Conservation (phyloP, 2,329 filamentous ascomycete genomes). For the Xylaria sp. region DNA sequence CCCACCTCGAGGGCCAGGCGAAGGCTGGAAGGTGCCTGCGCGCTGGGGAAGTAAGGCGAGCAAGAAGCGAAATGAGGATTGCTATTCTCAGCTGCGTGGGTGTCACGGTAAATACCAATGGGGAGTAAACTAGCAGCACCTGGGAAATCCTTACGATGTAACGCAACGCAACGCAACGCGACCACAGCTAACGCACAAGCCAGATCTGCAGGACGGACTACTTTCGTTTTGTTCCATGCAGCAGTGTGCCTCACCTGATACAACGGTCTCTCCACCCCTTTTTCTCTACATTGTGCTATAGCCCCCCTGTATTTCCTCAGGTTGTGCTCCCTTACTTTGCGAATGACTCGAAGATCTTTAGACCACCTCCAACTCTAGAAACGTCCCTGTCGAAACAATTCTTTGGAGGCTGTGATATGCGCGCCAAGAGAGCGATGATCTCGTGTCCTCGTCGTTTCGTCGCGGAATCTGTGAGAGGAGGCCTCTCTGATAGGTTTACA, state of each 20-base stretch:
- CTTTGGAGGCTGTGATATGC: conserved; percentile 26
- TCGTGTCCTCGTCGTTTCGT: conserved; percentile 12
- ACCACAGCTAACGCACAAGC: conserved; percentile 17
- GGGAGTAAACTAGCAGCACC: conserved; percentile 10
- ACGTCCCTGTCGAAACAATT: conserved; percentile 5
- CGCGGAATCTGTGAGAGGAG: conserved; percentile 25
- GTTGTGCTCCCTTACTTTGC: conserved; percentile 1
- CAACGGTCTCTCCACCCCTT: conserved; percentile 9
- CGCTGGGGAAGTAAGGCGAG: conserved; percentile 29
- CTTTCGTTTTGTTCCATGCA: conserved; percentile 29
- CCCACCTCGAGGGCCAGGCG: conserved; percentile 2
- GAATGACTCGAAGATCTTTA: conserved; percentile 2
- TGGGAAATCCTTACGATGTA: conserved; percentile 21
- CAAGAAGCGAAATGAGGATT: conserved; percentile 35
- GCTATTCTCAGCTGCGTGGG: conserved; percentile 27
- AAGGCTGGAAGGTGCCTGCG: conserved; percentile 15
- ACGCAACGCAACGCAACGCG: conserved; percentile 9
- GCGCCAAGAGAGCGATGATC: conserved; percentile 32
- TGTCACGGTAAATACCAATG: conserved; percentile 13
- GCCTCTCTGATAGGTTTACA: background rate
- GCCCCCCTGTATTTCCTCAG: conserved; percentile 19
- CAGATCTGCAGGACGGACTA: conserved; percentile 29
- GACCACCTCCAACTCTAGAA: conserved; percentile 15
- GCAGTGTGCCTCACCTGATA: conserved; percentile 34
- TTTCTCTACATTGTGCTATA: background rate